phyloP scores from a whole-genome alignment of 2,329 filamentous ascomycete species.

The Zasmidium angulare region DNA sequence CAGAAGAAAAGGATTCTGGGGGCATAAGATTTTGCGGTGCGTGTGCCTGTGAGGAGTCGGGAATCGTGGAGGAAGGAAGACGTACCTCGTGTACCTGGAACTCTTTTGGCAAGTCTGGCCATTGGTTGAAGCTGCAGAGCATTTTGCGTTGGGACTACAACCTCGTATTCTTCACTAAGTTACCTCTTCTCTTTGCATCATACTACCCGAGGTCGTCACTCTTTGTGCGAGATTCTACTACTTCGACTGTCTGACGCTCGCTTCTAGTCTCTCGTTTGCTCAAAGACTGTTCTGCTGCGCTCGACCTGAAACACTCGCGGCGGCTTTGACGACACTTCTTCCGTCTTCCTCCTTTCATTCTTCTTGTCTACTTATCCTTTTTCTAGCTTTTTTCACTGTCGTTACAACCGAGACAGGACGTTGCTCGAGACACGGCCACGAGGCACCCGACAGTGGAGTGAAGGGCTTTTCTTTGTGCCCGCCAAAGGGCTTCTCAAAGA shows the following conservation, averaged over 20 bases:
- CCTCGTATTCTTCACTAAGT: not conserved
- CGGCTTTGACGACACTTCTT: not conserved
- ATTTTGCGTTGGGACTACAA: not conserved
- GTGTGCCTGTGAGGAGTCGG: not conserved
- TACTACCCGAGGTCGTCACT: not conserved
- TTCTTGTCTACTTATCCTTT: not conserved
- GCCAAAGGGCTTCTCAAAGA: not conserved
- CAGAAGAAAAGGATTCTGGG: not conserved
- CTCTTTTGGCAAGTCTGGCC: no score
- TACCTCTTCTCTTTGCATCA: not conserved
- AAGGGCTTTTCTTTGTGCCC: conserved; percentile 1
- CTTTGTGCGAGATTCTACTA: not conserved
- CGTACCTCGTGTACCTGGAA: not conserved
- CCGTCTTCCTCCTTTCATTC: not conserved
- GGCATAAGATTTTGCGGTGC: not conserved
- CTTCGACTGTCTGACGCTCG: not conserved
- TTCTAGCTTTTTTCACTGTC: conserved; percentile 1
- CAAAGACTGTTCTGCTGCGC: not conserved
- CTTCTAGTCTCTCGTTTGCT: not conserved
- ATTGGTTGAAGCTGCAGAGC: no score
- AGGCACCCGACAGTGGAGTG: not conserved
- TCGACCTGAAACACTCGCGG: not conserved
- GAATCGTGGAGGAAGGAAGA: not conserved
- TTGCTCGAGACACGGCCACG: not conserved
- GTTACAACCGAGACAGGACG: not conserved